A percentile compares a stretch with the other conserved stretches of the same genome.
phyloP scores from a whole-genome alignment of 2,329 filamentous ascomycete species.

The Aureobasidium namibiae region DNA sequence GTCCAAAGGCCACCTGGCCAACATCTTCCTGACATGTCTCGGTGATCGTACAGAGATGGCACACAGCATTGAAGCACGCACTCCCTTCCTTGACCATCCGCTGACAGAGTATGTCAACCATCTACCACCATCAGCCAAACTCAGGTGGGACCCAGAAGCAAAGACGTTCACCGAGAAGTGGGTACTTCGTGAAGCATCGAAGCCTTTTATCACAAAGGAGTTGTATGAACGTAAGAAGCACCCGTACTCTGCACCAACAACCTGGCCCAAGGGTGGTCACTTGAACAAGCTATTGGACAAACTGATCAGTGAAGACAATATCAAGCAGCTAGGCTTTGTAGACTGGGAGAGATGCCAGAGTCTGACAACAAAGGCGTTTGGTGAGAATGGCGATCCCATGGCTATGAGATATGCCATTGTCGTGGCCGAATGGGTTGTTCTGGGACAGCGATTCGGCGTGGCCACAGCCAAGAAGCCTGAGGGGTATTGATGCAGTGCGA shows the following conservation, averaged over 20 bases:
- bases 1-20: conserved; percentile 29
- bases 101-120: conserved; percentile 32
- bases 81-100: conserved; percentile 34
- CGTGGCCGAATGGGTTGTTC: conserved; percentile 37
- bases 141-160: conserved; percentile 23
- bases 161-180: conserved; percentile 37
- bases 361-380: conserved; percentile 34
- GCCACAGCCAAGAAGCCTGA: conserved; percentile 23
- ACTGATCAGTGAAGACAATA: conserved; percentile 22
- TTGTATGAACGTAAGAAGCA: conserved; percentile 44
- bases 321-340: conserved; percentile 24
- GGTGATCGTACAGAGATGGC: conserved; percentile 41
- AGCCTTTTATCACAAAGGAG: conserved; percentile 45
- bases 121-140: conserved; percentile 30
- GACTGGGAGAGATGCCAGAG: conserved; percentile 20
- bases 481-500: conserved; percentile 1
- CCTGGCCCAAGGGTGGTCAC: conserved; percentile 35
- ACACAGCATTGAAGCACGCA: conserved; percentile 32
- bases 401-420: conserved; percentile 33
- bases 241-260: conserved; percentile 40
- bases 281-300: conserved; percentile 30
- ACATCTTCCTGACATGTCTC: conserved; percentile 34
- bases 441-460: conserved; percentile 37
- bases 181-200: conserved; percentile 43
- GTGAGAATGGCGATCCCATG: conserved; percentile 21